These are phyloP conservation scores for Colletotrichum sp. DNA, from an alignment of 2,329 filamentous ascomycete species.

Conservation along the genomic window DNA sequence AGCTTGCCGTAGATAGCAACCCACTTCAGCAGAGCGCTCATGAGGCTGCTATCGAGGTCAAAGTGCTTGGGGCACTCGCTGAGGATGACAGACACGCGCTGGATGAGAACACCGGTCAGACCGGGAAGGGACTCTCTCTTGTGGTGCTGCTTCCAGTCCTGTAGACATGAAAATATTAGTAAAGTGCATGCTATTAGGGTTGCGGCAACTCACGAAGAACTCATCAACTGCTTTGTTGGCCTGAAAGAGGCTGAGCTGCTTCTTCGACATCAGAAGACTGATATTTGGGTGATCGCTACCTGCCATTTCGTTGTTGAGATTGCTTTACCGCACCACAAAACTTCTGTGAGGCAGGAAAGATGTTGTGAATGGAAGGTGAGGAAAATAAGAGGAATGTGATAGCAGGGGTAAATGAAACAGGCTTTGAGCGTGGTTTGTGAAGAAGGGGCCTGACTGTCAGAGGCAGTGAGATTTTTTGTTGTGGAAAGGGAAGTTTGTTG, in stretches of 20 bases:
- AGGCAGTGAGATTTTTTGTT: background rate
- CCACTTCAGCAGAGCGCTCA: background rate
- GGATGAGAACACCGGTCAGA: background rate
- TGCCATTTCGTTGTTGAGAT: background rate
- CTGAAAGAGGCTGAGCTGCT: background rate
- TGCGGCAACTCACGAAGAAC: background rate
- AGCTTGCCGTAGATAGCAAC: background rate
- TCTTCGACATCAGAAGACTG: background rate
- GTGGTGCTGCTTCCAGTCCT: background rate
- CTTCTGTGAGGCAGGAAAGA: background rate
- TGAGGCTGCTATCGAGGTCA: background rate
- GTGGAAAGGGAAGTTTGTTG: background rate
- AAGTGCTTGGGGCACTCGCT: background rate
- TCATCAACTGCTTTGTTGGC: background rate
- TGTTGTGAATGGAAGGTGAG: background rate
- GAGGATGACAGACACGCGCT: background rate
- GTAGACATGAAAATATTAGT: background rate
- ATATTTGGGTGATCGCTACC: background rate
- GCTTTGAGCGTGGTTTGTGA: background rate
- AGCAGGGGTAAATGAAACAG: background rate
- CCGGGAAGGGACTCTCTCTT: background rate
- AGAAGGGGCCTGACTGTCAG: background rate
- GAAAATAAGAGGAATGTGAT: background rate
- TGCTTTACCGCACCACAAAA: background rate
- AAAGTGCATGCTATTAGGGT: fast-evolving